Evolutionary conservation across 192 early-diverging fungal genomes (phyloP).

Genomic region (Podila epicladia): DNA sequence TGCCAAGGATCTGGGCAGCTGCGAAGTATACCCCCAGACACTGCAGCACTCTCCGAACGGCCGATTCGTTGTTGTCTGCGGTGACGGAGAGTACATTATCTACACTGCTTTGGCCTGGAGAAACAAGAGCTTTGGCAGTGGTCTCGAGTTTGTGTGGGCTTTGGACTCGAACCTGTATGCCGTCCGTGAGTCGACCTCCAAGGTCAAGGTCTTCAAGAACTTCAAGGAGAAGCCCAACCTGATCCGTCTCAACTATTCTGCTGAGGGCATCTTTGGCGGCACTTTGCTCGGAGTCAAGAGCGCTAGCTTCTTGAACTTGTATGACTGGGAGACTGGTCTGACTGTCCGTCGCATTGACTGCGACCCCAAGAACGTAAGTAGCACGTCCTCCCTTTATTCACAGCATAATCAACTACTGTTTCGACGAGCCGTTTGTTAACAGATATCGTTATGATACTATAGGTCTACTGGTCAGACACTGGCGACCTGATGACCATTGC

Average conservation of each 20-base stretch:
- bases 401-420: not conserved
- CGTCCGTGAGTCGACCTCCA: conserved; percentile 92
- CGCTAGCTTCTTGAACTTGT: conserved; percentile 89
- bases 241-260: conserved; percentile 81
- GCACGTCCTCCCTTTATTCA: too few relatives aligned
- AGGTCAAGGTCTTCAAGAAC: conserved; percentile 91
- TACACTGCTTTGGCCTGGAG: conserved; percentile 99
- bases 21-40: conserved; percentile 97
- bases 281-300: conserved; percentile 89
- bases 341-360: conserved; percentile 96
- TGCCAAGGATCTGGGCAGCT: conserved; percentile 96
- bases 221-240: conserved; percentile 92
- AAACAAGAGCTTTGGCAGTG: conserved; percentile 99
- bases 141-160: conserved; percentile 98
- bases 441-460: not conserved
- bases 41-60: conserved; percentile 98
- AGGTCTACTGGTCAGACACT: conserved; percentile 95
- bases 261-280: conserved; percentile 96
- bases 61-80: conserved; percentile 97
- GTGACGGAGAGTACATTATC: conserved; percentile 99
- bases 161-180: conserved; percentile 96
- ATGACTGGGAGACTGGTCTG: conserved; percentile 97
- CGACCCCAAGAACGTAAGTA: conserved; percentile 76
- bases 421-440: not conserved
- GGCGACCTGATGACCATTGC: conserved; percentile 93